phyloP scores from a whole-genome alignment of 179 eudicot species.

The Pouteria campechiana region DNA sequence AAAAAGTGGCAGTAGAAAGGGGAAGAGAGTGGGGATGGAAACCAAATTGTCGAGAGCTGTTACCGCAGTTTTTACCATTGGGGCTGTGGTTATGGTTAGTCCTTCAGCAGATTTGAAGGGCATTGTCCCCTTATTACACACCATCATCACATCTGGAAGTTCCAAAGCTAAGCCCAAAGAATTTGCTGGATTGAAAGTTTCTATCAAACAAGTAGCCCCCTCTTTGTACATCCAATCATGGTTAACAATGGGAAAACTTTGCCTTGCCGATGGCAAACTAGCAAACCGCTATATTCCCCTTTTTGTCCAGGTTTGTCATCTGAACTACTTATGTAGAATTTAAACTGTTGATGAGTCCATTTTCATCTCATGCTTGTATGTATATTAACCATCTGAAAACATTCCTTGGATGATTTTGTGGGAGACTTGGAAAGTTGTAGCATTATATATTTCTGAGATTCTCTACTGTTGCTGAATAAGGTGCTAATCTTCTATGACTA shows the following conservation, averaged over 20 bases:
- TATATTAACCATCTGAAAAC: too few relatives aligned
- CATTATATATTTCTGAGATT: too few relatives aligned
- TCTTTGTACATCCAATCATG: slow-evolving; percentile 84
- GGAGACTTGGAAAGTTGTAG: too few relatives aligned
- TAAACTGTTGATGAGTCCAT: too few relatives aligned
- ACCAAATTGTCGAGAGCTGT: slow-evolving; percentile 35
- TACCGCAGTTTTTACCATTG: slow-evolving; percentile 78
- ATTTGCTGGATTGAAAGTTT: slow-evolving; percentile 33
- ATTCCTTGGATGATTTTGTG: too few relatives aligned
- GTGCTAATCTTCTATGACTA: neutral
- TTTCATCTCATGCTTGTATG: too few relatives aligned
- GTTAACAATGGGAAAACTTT: slow-evolving; percentile 95
- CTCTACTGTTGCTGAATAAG: neutral
- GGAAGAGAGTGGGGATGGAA: slow-evolving; percentile 26
- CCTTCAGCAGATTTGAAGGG: slow-evolving; percentile 57
- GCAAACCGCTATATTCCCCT: slow-evolving; percentile 89
- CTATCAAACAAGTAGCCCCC: slow-evolving; percentile 65
- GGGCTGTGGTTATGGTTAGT: slow-evolving; percentile 68
- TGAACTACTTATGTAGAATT: too few relatives aligned
- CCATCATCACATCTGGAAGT: slow-evolving; percentile 76
- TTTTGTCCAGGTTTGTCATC: slow-evolving; percentile 80
- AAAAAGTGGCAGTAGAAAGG: slow-evolving; percentile 21
- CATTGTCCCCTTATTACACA: slow-evolving; percentile 57
- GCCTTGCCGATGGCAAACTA: slow-evolving; percentile 92
- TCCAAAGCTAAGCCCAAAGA: slow-evolving; percentile 37